Evolutionary conservation across 768 basidiomycete species (phyloP).

Genomic region (Crepidotus variabilis): DNA sequence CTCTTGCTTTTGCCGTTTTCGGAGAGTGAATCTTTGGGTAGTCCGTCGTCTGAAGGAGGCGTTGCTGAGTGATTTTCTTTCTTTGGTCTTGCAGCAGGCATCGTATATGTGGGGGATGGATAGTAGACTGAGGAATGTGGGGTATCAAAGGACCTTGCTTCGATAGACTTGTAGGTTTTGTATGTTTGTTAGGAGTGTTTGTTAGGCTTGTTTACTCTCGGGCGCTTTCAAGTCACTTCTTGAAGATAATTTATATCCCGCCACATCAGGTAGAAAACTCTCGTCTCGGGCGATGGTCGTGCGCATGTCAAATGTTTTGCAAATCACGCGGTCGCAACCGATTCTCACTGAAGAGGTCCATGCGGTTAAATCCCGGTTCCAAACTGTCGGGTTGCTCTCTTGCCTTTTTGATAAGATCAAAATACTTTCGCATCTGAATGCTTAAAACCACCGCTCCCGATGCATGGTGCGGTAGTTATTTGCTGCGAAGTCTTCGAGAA

Average conservation of each 20-base stretch:
- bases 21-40: slow-evolving; percentile 49
- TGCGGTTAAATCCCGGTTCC: slow-evolving; percentile 44
- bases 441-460: background rate
- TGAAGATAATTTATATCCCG: slow-evolving; percentile 35
- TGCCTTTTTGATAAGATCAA: slow-evolving; percentile 34
- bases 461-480: background rate
- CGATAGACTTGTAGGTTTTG: slow-evolving; percentile 18
- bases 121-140: slow-evolving; percentile 26
- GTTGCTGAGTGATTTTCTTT: slow-evolving; percentile 61
- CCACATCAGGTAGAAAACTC: slow-evolving; percentile 26
- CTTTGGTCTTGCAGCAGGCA: slow-evolving; percentile 68
- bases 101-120: slow-evolving; percentile 32
- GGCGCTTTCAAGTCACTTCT: slow-evolving; percentile 32
- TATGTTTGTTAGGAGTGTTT: slow-evolving; percentile 27
- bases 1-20: slow-evolving; percentile 75
- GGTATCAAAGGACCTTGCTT: slow-evolving; percentile 18
- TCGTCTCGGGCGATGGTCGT: slow-evolving; percentile 17
- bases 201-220: slow-evolving; percentile 42
- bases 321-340: slow-evolving; percentile 36
- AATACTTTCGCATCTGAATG: background rate
- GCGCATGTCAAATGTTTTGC: slow-evolving; percentile 2
- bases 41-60: slow-evolving; percentile 58
- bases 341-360: slow-evolving; percentile 25
- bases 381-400: slow-evolving; percentile 27
- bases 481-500: slow-evolving; percentile 5